Evolutionary conservation across 2,329 filamentous ascomycete genomes (phyloP), one percentile per base, ranked within the genome.

Genomic region (Paracoccidioides brasiliensis): DNA sequence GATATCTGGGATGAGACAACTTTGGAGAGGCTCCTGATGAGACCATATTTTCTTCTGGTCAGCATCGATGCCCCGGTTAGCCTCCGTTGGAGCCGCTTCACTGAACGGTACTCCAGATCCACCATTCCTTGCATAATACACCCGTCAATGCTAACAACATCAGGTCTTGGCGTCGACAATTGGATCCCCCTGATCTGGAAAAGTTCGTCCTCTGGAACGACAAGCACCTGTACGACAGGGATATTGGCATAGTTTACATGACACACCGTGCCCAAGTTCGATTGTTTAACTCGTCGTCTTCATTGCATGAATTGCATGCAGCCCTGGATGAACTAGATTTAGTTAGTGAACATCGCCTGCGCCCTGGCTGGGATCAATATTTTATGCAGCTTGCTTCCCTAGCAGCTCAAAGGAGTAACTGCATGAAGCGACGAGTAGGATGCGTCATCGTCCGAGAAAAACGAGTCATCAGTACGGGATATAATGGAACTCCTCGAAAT

Each of bases 301-400:
- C 84, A 32, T 72, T 95, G 1, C 74, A 81, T 8, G 80, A 85
- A 61, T 78, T 97, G 5, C 83, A 89, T 68, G 76, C 79, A 3
- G 84, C 86, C 7, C 80, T 98, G 1, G 78, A 80, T 51, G 79
- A 81, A 49, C 79, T 96, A 6, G 81, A 95, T 67, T 80, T 98
- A 32, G 79, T 85, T 1, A 84, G 93, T 65, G 80, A 85, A 38
- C 80, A 86, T 63, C 85, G 93, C 1, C 78, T 98, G 40, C 83
- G 93, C 1, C 93, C 93, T 0, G 84, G 82, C 51, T 98, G 93
- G 93, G 93, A 98, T 71, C 84, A 87, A 64, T 98, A 98, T 74
- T 98, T 98, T 68, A 98, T 98, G 93, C 83, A 88, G 43, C 78
- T 98, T n/a, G 90, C 93, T 4, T 89, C 87, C 38, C 81, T 98